Evolutionary conservation across 2,329 filamentous ascomycete species (phyloP).

Genomic region (Annulohypoxylon truncatum): DNA sequence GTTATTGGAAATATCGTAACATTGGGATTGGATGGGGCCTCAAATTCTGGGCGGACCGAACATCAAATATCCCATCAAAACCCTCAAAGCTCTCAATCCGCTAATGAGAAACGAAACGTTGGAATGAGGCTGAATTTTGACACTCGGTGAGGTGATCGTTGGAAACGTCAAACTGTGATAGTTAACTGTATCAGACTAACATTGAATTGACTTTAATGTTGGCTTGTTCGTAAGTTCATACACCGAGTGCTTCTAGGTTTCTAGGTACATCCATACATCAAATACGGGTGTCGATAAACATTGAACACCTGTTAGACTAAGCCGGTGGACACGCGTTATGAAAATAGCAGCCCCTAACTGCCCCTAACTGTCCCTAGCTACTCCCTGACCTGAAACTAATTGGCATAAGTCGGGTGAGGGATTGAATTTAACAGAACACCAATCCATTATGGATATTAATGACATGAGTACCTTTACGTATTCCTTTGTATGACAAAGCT

Average conservation of each 20-base stretch:
- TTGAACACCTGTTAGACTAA: not conserved
- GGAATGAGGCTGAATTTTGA: conserved; percentile 34
- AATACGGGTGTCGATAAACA: not conserved
- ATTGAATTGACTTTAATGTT: not conserved
- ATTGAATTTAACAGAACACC: conserved; percentile 8
- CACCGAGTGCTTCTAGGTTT: too few species aligned
- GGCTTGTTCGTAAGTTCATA: not conserved
- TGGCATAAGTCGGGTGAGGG: conserved; percentile 29
- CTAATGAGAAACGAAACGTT: conserved; percentile 12
- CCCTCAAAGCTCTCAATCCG: not conserved
- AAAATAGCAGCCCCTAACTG: conserved; percentile 12
- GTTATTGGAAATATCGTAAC: conserved; percentile 11
- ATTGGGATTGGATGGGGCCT: conserved; percentile 23
- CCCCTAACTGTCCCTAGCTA: not conserved
- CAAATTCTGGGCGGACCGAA: conserved; percentile 23
- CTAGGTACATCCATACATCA: not conserved
- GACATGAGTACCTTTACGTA: conserved; percentile 10
- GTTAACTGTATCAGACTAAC: not conserved
- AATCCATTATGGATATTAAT: conserved; percentile 13
- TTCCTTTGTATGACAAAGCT: not conserved
- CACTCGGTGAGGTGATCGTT: not conserved
- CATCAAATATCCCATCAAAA: conserved; percentile 19
- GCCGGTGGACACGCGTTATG: conserved; percentile 4
- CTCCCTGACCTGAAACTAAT: conserved; percentile 32
- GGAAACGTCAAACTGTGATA: not conserved